Percentiles rank a stretch among this genome's conserved stretches.
These are phyloP conservation scores for Colletotrichum tamarilloi DNA, from an alignment of 2,329 filamentous ascomycete genomes.

Conservation along the genomic window DNA sequence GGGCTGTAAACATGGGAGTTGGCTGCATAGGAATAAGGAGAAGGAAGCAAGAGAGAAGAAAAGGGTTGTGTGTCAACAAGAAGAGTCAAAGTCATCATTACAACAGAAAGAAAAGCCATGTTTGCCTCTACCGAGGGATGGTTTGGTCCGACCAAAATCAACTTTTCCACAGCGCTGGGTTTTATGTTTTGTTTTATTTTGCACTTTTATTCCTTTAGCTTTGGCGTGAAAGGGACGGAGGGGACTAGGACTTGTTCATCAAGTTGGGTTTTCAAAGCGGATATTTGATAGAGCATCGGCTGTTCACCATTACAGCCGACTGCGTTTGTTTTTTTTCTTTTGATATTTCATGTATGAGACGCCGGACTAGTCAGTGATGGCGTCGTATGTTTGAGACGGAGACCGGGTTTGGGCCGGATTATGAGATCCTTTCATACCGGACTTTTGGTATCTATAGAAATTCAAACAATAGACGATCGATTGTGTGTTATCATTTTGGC, in stretches of 20 bases:
- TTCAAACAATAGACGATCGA: no score
- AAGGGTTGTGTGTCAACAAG: neutral
- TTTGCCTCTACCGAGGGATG: neutral
- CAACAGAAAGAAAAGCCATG: slow-evolving; percentile 4
- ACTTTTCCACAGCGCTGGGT: slow-evolving; percentile 6
- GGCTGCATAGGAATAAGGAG: neutral
- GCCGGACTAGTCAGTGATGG: neutral
- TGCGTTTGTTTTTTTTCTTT: neutral
- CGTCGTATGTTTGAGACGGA: neutral
- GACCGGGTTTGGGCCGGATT: neutral
- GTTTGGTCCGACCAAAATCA: slow-evolving; percentile 5
- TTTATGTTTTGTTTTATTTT: neutral
- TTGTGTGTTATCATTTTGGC: no score
- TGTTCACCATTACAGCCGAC: neutral
- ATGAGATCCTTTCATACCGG: neutral
- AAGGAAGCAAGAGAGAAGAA: neutral
- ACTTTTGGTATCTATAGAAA: no score
- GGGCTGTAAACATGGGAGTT: neutral
- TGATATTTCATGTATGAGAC: neutral
- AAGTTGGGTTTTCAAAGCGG: neutral
- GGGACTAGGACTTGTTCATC: neutral
- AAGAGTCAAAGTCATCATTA: slow-evolving; percentile 8
- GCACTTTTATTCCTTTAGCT: neutral
- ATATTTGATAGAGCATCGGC: neutral
- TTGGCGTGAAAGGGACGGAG: neutral